Evolutionary conservation across 805 yeast genomes (phyloP), one percentile per base, ranked within the genome.

Genomic region (Kuraishia ogatae): DNA sequence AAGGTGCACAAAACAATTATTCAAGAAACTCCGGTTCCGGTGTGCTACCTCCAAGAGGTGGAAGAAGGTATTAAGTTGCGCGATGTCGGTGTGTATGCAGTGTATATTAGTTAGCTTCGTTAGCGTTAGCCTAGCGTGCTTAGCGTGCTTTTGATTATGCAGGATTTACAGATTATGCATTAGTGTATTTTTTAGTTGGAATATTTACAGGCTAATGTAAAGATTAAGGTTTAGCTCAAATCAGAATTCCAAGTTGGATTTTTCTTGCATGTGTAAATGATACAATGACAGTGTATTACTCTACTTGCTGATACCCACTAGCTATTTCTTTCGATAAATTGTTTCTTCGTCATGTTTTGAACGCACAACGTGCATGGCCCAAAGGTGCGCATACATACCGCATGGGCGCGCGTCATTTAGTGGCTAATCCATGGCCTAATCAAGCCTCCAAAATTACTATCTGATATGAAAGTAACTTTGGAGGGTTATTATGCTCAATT

Each of bases 1-100:
- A 57, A 21, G 57, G 57, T 28, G 52, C 59, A 19, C 53, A 54
- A 53, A 46, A 55, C 15, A 52, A 57, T 24, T 51, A 22, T 22
- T 22, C 23, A 17, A 23, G 52, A 29, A n/a, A 22, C 10, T 20
- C 21, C 10, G 57, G 61, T 52, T 60, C 49, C 8, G 48, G 48
- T n/a, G 11, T 5, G 5, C 21, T 47, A 22, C 49, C 49, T n/a
- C 49, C 49, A 2, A 11, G 49, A 10, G 43, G 43, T 35, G 43
- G 43, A 35, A 35, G 43, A 15, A 35, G 43, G 43, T 35, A 35
- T 35, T 35, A 35, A n/a, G n/a, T n/a, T n/a, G n/a, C n/a, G n/a
- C n/a, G n/a, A n/a, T n/a, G n/a, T n/a, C n/a, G 43, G 13, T 10
- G 43, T 35, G 17, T 35, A 35, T 35, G 43, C 43, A 7, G 43